A percentile compares a stretch with the other conserved stretches of the same genome.
Evolutionary conservation across 805 yeast species (phyloP).

Genomic region (Cyberlindnera galapagoensis): DNA sequence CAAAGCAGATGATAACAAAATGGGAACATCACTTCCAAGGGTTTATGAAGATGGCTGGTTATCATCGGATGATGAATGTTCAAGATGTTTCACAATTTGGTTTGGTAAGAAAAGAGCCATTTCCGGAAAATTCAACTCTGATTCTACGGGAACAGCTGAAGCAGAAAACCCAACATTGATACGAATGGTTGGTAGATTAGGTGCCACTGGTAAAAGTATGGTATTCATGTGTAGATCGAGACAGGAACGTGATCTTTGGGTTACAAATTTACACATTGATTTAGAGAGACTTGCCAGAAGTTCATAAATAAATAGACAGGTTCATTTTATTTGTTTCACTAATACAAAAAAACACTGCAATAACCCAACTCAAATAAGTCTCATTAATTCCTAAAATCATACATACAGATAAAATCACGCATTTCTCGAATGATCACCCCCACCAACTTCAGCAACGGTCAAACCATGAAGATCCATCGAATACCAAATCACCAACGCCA

Average conservation of each 20-base stretch:
- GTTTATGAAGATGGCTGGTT: conserved; percentile 79
- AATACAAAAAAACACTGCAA: too few species aligned
- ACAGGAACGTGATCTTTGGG: conserved; percentile 84
- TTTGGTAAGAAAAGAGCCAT: conserved; percentile 56
- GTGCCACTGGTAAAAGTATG: conserved; percentile 60
- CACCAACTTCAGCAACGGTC: conserved; percentile 39
- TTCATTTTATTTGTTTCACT: too few species aligned
- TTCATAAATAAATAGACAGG: too few species aligned
- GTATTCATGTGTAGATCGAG: conserved; percentile 78
- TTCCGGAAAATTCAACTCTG: conserved; percentile 16
- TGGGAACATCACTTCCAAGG: conserved; percentile 62
- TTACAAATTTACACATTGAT: conserved; percentile 31
- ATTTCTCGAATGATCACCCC: too few species aligned
- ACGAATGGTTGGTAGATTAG: conserved; percentile 46
- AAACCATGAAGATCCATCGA: conserved; percentile 40
- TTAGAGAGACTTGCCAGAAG: conserved; percentile 31
- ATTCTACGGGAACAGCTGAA: neutral
- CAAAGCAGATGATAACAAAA: conserved; percentile 37
- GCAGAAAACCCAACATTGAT: conserved; percentile 37
- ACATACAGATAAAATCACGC: too few species aligned
- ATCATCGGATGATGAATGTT: conserved; percentile 69
- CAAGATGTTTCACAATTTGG: conserved; percentile 81
- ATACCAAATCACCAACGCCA: conserved; percentile 56
- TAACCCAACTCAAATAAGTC: too few species aligned
- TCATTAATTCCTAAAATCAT: too few species aligned